Evolutionary conservation across 305 asterid genomes (phyloP).

Genomic region (Fraxinus albicans): DNA sequence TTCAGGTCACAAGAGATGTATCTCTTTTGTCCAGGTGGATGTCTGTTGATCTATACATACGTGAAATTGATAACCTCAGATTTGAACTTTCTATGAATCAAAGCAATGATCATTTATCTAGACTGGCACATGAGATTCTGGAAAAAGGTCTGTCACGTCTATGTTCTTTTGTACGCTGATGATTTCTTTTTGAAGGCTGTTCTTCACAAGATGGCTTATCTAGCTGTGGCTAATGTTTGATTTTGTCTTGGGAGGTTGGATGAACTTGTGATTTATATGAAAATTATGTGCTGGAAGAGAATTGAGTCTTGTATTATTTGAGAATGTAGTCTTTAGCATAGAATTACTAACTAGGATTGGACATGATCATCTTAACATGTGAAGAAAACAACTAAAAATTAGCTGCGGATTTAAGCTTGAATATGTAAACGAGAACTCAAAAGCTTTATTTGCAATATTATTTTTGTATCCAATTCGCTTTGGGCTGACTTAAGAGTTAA

Average conservation of each 20-base stretch:
- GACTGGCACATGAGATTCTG: constrained; percentile 73
- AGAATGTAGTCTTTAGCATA: not conserved
- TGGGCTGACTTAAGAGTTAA: not conserved
- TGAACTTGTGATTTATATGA: not conserved
- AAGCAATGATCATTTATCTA: constrained; percentile 60
- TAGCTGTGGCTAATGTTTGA: not conserved
- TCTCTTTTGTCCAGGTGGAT: constrained; percentile 95
- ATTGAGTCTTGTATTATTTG: not conserved
- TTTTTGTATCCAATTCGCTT: not conserved
- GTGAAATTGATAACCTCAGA: constrained; percentile 88
- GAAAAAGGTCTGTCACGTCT: constrained; percentile 55
- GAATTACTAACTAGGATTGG: not conserved
- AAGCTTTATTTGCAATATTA: not conserved
- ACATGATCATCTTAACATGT: not conserved
- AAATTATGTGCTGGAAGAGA: not conserved
- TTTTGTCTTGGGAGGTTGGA: not conserved
- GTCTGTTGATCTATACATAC: constrained; percentile 83
- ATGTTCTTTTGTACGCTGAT: not conserved
- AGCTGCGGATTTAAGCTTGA: not conserved
- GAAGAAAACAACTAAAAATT: not conserved
- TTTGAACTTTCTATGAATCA: constrained; percentile 96
- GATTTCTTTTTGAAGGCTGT: not conserved
- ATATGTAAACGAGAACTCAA: not conserved
- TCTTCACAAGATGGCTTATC: not conserved
- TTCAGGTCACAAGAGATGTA: constrained; percentile 89